Evolutionary conservation across 148 eudicot species (phyloP), one percentile per base, ranked within the genome.

Genomic region (Tetragonia tetragonoides): DNA sequence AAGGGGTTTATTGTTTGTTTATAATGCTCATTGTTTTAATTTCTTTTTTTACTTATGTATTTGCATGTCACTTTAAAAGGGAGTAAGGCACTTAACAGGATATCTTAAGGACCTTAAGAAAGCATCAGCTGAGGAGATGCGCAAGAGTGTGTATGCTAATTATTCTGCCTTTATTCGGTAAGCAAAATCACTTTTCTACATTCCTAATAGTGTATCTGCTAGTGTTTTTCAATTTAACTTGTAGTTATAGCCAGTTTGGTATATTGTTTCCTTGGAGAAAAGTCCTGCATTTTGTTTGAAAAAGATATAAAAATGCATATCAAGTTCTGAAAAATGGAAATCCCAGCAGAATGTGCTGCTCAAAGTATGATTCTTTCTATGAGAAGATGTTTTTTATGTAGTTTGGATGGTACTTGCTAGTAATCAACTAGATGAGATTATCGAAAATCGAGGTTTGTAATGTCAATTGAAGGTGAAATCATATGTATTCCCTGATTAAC

Each of bases 41-140:
- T 17, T 2, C 38, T 62, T 60, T 4, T 12, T 46, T 16, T 61
- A 28, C 8, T 34, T 24, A 56, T 18, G 24, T 49, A 39, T 24
- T 37, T 61, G 11, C 14, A 5, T 15, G 20, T 38, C 21, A 39
- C 2, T 63, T 37, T 0, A 4, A 75, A 88, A 95, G 99, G 97
- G 90, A 87, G 84, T 93, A 64, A 91, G 86, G 83, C 85, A 85
- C 53, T 80, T 93, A 63, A 88, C 92, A 78, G 37, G 53, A 40
- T 83, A 84, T 83, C 95, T 95, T 40, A 86, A 89, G 66, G 95
- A 89, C 59, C 76, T 95, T 41, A 92, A 89, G 86, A 91, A 88
- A 80, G 98, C 97, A 38, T 93, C 99, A 51, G 99, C 99, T 9
- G 99, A 95, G 85, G 99, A 95, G 81, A 95, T 95, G 99, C 96